Conservation (phyloP, 2,329 filamentous ascomycete genomes). For the Aphanocladium album region DNA sequence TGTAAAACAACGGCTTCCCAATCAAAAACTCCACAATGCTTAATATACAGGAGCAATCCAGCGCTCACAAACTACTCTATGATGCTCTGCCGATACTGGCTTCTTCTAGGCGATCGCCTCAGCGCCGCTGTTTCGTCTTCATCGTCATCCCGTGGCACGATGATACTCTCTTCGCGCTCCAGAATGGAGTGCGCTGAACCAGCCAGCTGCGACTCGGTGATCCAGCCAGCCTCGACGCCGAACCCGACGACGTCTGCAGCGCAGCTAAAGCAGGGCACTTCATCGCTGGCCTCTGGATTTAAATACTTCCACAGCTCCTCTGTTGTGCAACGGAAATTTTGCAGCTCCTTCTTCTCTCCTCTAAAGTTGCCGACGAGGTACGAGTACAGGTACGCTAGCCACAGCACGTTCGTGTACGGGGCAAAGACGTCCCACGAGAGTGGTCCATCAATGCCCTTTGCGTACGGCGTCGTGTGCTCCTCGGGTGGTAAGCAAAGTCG, state of each 20-base stretch:
- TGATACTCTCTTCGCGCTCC: slow-evolving; percentile 38
- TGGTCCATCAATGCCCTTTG: slow-evolving; percentile 39
- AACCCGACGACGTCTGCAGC: slow-evolving; percentile 54
- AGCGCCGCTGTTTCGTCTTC: slow-evolving; percentile 18
- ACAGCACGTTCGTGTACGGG: slow-evolving; percentile 61
- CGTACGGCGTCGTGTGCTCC: slow-evolving; percentile 43
- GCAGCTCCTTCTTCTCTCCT: slow-evolving; percentile 42
- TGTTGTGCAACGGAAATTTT: slow-evolving; percentile 42
- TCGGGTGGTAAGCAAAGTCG: slow-evolving; percentile 45
- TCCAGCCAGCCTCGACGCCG: slow-evolving; percentile 54
- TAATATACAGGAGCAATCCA: not conserved
- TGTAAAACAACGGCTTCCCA: not conserved
- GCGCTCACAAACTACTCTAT: not conserved
- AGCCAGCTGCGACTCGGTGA: slow-evolving; percentile 47
- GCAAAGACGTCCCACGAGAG: slow-evolving; percentile 51
- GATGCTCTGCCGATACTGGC: not conserved
- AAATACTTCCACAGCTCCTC: slow-evolving; percentile 50
- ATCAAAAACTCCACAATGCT: not conserved
- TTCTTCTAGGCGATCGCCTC: slow-evolving; percentile 23
- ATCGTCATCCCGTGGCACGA: slow-evolving; percentile 26
- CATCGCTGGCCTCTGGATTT: slow-evolving; percentile 43
- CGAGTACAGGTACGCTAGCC: slow-evolving; percentile 57
- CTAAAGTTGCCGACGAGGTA: slow-evolving; percentile 45
- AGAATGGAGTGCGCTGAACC: slow-evolving; percentile 31
- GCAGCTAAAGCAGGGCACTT: slow-evolving; percentile 46